Conservation (phyloP, 75 land plant genomes). For the Sequoiadendron giganteum region DNA sequence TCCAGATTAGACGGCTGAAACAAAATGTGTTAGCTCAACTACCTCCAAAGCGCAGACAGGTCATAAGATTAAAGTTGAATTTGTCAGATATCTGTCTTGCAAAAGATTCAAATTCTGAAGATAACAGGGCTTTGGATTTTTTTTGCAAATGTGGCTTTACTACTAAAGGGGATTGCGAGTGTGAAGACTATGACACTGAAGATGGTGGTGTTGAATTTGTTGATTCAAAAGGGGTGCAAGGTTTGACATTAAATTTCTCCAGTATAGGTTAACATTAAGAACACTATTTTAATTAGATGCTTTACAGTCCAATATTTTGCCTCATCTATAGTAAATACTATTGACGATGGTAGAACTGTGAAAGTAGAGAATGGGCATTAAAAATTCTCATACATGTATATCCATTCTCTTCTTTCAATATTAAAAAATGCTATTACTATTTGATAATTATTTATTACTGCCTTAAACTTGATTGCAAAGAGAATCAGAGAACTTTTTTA, state of each 20-base stretch:
- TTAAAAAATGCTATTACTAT: not conserved
- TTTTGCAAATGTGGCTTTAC: conserved; percentile 45
- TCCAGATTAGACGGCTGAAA: conserved; percentile 85
- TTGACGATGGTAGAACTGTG: not conserved
- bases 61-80: conserved; percentile 59
- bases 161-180: conserved; percentile 32
- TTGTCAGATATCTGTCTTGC: conserved; percentile 54
- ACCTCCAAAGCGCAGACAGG: conserved; percentile 92
- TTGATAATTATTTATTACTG: not conserved
- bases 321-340: not conserved
- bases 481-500: not conserved
- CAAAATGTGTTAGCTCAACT: conserved; percentile 73
- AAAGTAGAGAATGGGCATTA: too few relatives aligned
- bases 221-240: conserved; percentile 5
- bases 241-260: conserved; percentile 1
- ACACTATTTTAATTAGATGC: not conserved
- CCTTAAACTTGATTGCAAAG: not conserved
- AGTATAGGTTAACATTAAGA: not conserved
- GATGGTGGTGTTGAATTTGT: conserved; percentile 7
- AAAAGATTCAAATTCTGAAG: conserved; percentile 19
- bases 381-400: not conserved
- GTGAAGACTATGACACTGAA: conserved; percentile 30
- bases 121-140: conserved; percentile 8
- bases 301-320: not conserved
- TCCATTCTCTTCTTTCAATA: not conserved